Conservation (phyloP, 2,329 filamentous ascomycete species). For the Geosmithia putterillii region DNA sequence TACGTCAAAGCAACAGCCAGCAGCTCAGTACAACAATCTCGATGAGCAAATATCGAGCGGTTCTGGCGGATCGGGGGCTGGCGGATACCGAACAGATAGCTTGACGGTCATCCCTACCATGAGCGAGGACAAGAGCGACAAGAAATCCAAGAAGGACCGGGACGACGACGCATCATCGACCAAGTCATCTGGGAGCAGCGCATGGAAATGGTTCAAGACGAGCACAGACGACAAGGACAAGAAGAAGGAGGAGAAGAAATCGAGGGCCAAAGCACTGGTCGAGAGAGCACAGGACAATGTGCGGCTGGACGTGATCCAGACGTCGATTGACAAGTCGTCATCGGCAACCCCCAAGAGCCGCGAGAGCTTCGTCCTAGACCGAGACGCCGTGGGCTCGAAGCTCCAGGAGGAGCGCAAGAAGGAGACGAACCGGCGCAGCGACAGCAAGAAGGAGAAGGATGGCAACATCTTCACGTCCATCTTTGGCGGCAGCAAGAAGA, state of each 20-base stretch:
- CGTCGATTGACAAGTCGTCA: slow-evolving; percentile 60
- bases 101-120: slow-evolving; percentile 72
- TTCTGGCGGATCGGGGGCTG: slow-evolving; percentile 58
- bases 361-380: slow-evolving; percentile 75
- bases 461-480: slow-evolving; percentile 88
- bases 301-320: slow-evolving; percentile 75
- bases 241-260: slow-evolving; percentile 52
- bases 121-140: slow-evolving; percentile 60
- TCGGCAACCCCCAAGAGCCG: slow-evolving; percentile 51
- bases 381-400: slow-evolving; percentile 58
- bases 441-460: slow-evolving; percentile 83
- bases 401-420: slow-evolving; percentile 76
- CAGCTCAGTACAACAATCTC: slow-evolving; percentile 9
- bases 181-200: slow-evolving; percentile 50
- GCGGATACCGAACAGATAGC: slow-evolving; percentile 56
- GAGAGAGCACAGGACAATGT: slow-evolving; percentile 64
- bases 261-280: slow-evolving; percentile 45
- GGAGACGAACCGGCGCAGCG: slow-evolving; percentile 61
- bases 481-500: slow-evolving; percentile 85
- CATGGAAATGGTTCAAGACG: slow-evolving; percentile 65
- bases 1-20: slow-evolving; percentile 10
- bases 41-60: slow-evolving; percentile 16
- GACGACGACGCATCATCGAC: slow-evolving; percentile 45
- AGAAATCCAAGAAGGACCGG: slow-evolving; percentile 63
- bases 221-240: slow-evolving; percentile 60